These are phyloP conservation scores for Trichosanthes cucumerina DNA, from an alignment of 306 rosid genomes.

Conservation along the genomic window DNA sequence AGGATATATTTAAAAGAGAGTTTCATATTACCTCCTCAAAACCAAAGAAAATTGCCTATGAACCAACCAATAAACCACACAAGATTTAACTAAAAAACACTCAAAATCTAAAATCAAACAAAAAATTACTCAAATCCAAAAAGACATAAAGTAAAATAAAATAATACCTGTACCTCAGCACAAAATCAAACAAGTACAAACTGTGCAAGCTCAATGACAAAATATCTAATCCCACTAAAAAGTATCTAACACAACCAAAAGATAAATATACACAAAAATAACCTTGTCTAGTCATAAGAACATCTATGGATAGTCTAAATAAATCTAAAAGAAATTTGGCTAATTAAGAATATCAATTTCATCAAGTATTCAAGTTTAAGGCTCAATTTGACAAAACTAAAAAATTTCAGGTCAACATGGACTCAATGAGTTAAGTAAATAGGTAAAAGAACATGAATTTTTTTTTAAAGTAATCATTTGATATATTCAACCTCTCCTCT, in stretches of 20 bases:
- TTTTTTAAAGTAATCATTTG: background rate
- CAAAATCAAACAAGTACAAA: background rate
- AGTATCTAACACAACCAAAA: background rate
- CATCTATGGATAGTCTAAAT: background rate
- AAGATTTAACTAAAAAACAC: background rate
- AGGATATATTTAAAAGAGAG: background rate
- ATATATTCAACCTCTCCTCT: background rate
- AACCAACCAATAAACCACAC: background rate
- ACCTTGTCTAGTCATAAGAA: background rate
- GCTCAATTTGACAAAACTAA: background rate
- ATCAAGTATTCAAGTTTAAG: background rate
- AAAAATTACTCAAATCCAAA: background rate
- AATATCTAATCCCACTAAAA: background rate
- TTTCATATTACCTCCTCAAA: background rate
- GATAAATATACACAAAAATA: background rate
- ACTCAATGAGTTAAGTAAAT: background rate
- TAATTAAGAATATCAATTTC: background rate
- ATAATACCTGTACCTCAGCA: background rate
- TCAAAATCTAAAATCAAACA: background rate
- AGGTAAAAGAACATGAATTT: background rate
- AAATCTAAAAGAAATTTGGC: background rate
- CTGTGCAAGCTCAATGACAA: background rate
- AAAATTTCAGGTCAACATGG: background rate
- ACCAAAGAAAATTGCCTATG: background rate
- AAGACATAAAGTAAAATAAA: background rate